phyloP scores from a whole-genome alignment of 345 rosid species.

The Citrus unshiu region DNA sequence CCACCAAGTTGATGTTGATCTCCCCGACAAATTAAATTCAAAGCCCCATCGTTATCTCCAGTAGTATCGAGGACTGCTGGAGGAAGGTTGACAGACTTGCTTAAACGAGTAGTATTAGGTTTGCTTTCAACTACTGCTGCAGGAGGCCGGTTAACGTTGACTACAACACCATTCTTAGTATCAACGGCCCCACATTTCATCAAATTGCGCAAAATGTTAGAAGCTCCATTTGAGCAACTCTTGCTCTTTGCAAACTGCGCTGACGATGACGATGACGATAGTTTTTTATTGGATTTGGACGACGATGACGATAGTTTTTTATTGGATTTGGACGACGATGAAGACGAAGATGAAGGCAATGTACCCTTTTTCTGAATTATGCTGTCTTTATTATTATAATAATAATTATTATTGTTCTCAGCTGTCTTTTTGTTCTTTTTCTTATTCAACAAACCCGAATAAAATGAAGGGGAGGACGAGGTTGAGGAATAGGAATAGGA shows the following conservation, averaged over 20 bases:
- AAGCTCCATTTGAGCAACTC: constrained; percentile 37
- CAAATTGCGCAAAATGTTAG: constrained; percentile 42
- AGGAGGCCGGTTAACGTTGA: constrained; percentile 15
- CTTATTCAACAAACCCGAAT: background rate
- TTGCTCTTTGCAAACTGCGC: constrained; percentile 28
- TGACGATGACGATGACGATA: constrained; percentile 18
- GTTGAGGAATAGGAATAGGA: no score
- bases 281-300: background rate
- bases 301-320: constrained; percentile 20
- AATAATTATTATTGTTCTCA: background rate
- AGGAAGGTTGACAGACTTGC: background rate
- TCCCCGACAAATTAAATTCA: constrained; percentile 1
- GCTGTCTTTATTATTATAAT: background rate
- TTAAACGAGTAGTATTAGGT: background rate
- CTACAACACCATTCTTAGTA: constrained; percentile 44
- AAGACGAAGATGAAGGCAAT: constrained; percentile 24
- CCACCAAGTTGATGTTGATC: constrained; percentile 17
- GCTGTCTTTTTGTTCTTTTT: constrained; percentile 1
- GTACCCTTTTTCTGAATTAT: background rate
- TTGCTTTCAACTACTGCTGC: no score
- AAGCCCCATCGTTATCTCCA: background rate
- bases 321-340: constrained; percentile 8
- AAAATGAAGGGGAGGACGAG: background rate
- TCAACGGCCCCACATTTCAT: constrained; percentile 50
- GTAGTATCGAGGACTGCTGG: background rate